These are phyloP conservation scores for Dioszegia hungarica DNA, from an alignment of 768 basidiomycete genomes.

Conservation along the genomic window DNA sequence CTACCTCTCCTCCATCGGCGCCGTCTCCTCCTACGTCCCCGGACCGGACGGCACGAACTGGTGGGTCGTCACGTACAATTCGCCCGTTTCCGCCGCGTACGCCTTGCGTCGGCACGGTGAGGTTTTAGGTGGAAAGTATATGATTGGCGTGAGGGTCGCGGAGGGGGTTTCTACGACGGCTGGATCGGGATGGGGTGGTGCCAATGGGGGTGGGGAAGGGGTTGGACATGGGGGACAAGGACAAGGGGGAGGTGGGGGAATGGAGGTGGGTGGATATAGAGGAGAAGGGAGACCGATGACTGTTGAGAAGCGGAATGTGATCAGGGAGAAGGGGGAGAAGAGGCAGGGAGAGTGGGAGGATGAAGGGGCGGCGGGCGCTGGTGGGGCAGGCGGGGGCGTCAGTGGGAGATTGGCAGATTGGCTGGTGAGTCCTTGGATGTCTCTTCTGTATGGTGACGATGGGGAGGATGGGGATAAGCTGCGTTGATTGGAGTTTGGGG, in stretches of 20 bases:
- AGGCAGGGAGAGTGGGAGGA: slow-evolving; percentile 1
- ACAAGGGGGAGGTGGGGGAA: not conserved
- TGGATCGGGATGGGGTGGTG: not conserved
- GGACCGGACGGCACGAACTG: slow-evolving; percentile 40
- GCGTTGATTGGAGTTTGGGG: too few relatives aligned
- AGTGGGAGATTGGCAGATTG: slow-evolving; percentile 10
- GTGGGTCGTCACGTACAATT: slow-evolving; percentile 25
- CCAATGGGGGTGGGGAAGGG: not conserved
- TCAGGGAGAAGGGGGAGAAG: not conserved
- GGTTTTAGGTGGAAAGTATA: slow-evolving; percentile 31
- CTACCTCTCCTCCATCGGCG: slow-evolving; percentile 23
- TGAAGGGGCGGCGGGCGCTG: not conserved
- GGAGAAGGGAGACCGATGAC: slow-evolving; percentile 10
- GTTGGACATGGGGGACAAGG: not conserved
- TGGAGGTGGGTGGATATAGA: not conserved
- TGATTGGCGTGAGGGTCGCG: slow-evolving; percentile 35
- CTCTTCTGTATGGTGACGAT: too few relatives aligned
- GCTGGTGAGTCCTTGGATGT: slow-evolving; percentile 17
- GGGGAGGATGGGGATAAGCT: too few relatives aligned
- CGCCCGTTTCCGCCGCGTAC: slow-evolving; percentile 22
- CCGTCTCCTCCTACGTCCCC: slow-evolving; percentile 21
- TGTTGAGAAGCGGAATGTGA: not conserved
- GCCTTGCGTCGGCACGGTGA: slow-evolving; percentile 37
- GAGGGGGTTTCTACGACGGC: not conserved
- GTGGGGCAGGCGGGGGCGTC: not conserved